Base-by-base conservation (phyloP, 306 rosid genomes). In the Fragaria ananassa region DNA sequence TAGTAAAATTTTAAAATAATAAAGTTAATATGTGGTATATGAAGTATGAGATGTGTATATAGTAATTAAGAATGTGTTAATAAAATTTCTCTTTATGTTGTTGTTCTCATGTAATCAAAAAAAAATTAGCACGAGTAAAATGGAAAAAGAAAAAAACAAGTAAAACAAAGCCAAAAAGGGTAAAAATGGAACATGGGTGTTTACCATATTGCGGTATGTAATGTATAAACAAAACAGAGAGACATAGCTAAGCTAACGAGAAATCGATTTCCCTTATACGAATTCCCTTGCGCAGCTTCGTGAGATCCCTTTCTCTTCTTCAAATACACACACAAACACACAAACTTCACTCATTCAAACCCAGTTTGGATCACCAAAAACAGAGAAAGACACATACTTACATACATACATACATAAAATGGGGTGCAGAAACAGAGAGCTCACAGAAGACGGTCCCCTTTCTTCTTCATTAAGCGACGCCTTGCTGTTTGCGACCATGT, bases 401-500 rank as follows among this genome's bases (percentile, higher is more conserved):
- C 21, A 6, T 51, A 41, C 44, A 41, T 41, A 41, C 44, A 42
- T 42, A 42, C 1, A 74, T 63, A 60, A 19, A 89, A 73, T 93
- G 98, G 98, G 87, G 81, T 76, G 90, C 83, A 75, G 86, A 76
- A 83, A 79, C 83, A 81, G 84, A 66, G 86, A 89, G 45, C 44
- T 66, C 67, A 54, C 80, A 4, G 85, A 83, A 57, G 81, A 87
- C 63, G 87, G 76, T 5, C 46, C 83, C 21, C 19, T 79, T 76
- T 58, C 84, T 27, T 29, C 31, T 29, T 29, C 92, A 23, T 57
- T 84, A n/a, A 83, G 87, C 64, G 91, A 91, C 6, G 86, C 89
- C 49, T 81, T 93, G 81, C 89, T 93, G 29, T 81, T 87, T 21
- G 84, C 93, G 47, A 93, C 98, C 72, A 69, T 93, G 86, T 87